A percentile compares a stretch with the other conserved stretches of the same genome.
Conservation (phyloP, 306 rosid species). For the Castanopsis chinensis region DNA sequence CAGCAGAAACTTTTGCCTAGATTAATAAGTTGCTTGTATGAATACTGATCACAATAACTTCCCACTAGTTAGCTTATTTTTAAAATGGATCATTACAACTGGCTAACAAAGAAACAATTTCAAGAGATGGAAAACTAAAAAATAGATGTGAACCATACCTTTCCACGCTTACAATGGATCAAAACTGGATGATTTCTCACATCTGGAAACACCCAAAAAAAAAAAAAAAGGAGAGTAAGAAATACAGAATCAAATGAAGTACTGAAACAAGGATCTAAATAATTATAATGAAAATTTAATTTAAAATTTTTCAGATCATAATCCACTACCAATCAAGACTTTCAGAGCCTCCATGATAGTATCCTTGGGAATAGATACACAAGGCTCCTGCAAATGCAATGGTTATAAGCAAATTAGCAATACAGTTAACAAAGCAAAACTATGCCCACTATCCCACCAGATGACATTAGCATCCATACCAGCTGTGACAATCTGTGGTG, state of each 20-base stretch:
- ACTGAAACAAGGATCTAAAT: not conserved
- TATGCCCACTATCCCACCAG: constrained; percentile 8
- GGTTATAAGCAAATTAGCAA: constrained; percentile 1
- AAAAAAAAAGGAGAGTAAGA: not conserved
- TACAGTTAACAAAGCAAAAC: not conserved
- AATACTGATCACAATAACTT: not conserved
- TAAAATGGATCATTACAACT: not conserved
- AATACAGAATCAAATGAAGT: not conserved
- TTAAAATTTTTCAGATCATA: not conserved
- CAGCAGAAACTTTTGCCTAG: not conserved
- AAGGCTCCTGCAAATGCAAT: constrained; percentile 55
- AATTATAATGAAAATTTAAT: not conserved
- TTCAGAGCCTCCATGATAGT: constrained; percentile 74
- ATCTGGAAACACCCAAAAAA: constrained; percentile 34
- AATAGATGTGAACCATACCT: constrained; percentile 28
- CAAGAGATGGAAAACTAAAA: not conserved
- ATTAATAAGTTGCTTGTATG: not conserved
- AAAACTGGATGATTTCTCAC: constrained; percentile 62
- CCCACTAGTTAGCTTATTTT: not conserved
- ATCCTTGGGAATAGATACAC: constrained; percentile 46
- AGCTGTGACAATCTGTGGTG: not conserved
- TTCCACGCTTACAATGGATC: constrained; percentile 71
- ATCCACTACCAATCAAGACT: constrained; percentile 60
- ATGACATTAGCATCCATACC: not conserved
- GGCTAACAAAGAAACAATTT: not conserved